Base-by-base conservation (phyloP, 441 rosid genomes). In the Arabidopsis lyrata region DNA sequence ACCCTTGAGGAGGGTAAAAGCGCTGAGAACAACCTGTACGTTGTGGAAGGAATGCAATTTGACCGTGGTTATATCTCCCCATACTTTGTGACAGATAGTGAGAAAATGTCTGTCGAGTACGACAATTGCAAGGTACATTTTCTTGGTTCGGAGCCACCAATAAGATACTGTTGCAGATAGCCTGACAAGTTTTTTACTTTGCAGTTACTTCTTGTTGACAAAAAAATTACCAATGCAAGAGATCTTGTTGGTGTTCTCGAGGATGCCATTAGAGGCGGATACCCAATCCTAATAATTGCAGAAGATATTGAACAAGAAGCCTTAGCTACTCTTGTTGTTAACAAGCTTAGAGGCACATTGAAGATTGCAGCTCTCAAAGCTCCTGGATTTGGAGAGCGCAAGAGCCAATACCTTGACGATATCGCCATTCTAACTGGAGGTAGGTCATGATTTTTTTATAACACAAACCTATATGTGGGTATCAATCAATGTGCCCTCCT, bases 281-380 rank as follows among this genome's bases (percentile, higher is more conserved):
- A 85, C 81, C 97, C 97, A 6, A 80, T 92, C 66, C 5, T 95
- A 72, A 85, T 91, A 1, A 72, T 95, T n/a, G 98, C 98, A 2
- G 99, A 95, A 83, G 99, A 92, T 78, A 92, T 92, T 57, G 99
- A 95, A 77, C 99, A 95, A 65, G 98, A 92, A 73, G 96, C 98
- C n/a, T 78, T 95, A 56, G 98, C 99, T 12, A 95, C 99, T 66
- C 95, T 95, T 79, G 99, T 95, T 41, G 99, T 95, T 76, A 95
- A 95, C 86, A 92, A 86, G 80, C 93, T 95, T 63, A 90, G 99
- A 80, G 99, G 99, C 20, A 70, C 98, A 56, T 59, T 95, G 76
- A 95, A 92, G 82, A 91, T 95, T 81, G 99, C 98, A 66, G 97
- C 99, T 70, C 90, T 95, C n/a, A 95, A 87, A 75, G 99, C 99